Evolutionary conservation across 2,329 filamentous ascomycete genomes (phyloP), one percentile per base, ranked within the genome.

Genomic region (Aspergillus puulaauensis): DNA sequence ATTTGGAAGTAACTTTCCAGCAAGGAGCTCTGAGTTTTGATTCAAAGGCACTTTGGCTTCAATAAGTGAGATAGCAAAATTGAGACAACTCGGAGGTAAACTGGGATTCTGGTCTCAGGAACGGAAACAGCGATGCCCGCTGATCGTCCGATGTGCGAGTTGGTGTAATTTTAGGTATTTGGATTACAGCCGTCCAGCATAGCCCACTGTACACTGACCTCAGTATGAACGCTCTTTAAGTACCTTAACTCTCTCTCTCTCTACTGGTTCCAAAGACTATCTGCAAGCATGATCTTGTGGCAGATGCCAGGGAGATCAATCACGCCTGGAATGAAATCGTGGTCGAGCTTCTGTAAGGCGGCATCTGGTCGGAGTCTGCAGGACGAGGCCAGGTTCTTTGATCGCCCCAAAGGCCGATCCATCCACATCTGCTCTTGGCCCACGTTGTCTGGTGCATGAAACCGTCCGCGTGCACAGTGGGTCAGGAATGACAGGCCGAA

Each of bases 371-470:
- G 24, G 45, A 58, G 44, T 63, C 60, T 64, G 63, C 64, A 66
- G 59, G 59, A 57, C 45, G 45, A 47, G 47, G 54, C 47, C 64
- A 35, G 45, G 61, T 68, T 68, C 53, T 61, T 47, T 65, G 64
- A 66, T 65, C 64, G 62, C 57, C 60, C 59, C 56, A 65, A 62
- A 60, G 61, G 63, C 62, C 57, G 63, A 65, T 65, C 63, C 60
- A 62, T 65, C 63, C 61, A 64, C 56, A 56, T 62, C 54, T 59
- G 56, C 59, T 62, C 66, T 69, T 70, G 67, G 69, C 70, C 71
- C 71, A 73, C 71, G 71, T 73, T 73, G 67, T 70, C 67, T 69
- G 66, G 68, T 70, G 71, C 71, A 70, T 71, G 68, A 70, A 69
- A 73, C 70, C 68, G 66, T 70, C 68, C 71, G 71, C 71, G 70